Evolutionary conservation across 2,329 filamentous ascomycete genomes (phyloP), one percentile per base, ranked within the genome.

Genomic region (Paracoccidioides brasiliensis): DNA sequence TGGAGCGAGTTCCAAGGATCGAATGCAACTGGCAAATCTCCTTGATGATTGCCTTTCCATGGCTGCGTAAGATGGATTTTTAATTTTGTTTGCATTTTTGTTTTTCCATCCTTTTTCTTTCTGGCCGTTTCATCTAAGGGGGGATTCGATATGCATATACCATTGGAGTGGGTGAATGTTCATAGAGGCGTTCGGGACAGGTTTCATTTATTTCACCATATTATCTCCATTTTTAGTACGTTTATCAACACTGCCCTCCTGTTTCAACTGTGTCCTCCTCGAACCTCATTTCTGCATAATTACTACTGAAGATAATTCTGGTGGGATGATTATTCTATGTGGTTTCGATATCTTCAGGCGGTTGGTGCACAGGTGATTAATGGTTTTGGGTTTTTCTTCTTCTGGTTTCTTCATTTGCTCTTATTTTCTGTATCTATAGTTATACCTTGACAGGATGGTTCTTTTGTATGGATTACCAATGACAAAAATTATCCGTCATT

Each of bases 31-130:
- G 54, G 65, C 64, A 55, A 64, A 64, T 55, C 60, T 73, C 52
- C 67, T 73, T 30, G 71, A 73, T 48, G 71, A 71, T 55, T 73
- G 71, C 60, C 61, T 73, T 33, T 72, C 70, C 42, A 67, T 73
- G 66, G 70, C 70, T 53, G 66, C 69, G 52, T 73, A 33, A 52
- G 38, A 32, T 5, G 28, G 28, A 5, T 32, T 32, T 30, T 42
- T 52, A 15, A 33, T 12, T 45, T 45, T 46, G 45, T 35, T 30
- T 30, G 44, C 30, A 50, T 35, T 38, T 10, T 35, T 40, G 33
- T 40, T 33, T n/a, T 15, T 30, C 7, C 35, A 44, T n/a, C 12
- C 35, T 50, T 37, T 48, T 10, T 15, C 28, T 41, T 54, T 28
- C 41, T 38, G 22, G 49, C 48, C 45, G 28, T 33, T 33, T 43